Percentiles rank a stretch among this genome's conserved stretches.
Conservation (phyloP, 129 eudicot genomes). For the Silybum marianum region DNA sequence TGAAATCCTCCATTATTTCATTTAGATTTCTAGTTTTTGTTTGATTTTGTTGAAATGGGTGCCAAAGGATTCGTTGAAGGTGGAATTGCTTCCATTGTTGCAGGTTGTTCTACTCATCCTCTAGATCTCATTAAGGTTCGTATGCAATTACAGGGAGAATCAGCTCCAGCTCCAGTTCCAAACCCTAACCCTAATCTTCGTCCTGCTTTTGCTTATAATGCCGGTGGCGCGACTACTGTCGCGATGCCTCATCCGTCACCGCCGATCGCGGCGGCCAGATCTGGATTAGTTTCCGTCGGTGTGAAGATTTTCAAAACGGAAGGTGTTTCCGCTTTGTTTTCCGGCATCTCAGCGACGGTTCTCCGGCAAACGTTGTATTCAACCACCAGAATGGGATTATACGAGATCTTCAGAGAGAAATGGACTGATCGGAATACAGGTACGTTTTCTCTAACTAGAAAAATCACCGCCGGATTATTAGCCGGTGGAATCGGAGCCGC, state of each 20-base stretch:
- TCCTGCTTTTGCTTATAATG: conserved; percentile 49
- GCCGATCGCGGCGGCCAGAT: conserved; percentile 18
- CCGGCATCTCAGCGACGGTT: conserved; percentile 87
- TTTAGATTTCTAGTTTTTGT: no score
- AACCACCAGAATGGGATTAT: conserved; percentile 85
- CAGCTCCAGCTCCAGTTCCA: background rate
- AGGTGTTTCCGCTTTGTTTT: conserved; percentile 64
- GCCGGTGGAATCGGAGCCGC: conserved; percentile 85
- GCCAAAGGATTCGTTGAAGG: conserved; percentile 76
- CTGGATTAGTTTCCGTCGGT: conserved; percentile 64
- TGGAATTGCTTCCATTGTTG: conserved; percentile 73
- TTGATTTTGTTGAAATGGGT: conserved; percentile 41
- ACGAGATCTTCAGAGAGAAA: conserved; percentile 58
- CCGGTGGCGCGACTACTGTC: conserved; percentile 23
- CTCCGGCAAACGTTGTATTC: conserved; percentile 74
- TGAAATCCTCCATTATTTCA: no score
- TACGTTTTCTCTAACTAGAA: conserved; percentile 42
- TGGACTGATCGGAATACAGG: conserved; percentile 59
- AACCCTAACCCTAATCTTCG: conserved; percentile 40
- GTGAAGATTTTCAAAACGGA: conserved; percentile 57
- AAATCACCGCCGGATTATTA: conserved; percentile 63
- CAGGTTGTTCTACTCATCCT: conserved; percentile 84
- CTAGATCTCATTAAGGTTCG: conserved; percentile 78
- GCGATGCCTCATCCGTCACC: conserved; percentile 24
- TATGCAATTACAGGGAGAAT: conserved; percentile 81